These are phyloP conservation scores for Penicillium sp. DNA, from an alignment of 2,329 filamentous ascomycete genomes.

Conservation along the genomic window DNA sequence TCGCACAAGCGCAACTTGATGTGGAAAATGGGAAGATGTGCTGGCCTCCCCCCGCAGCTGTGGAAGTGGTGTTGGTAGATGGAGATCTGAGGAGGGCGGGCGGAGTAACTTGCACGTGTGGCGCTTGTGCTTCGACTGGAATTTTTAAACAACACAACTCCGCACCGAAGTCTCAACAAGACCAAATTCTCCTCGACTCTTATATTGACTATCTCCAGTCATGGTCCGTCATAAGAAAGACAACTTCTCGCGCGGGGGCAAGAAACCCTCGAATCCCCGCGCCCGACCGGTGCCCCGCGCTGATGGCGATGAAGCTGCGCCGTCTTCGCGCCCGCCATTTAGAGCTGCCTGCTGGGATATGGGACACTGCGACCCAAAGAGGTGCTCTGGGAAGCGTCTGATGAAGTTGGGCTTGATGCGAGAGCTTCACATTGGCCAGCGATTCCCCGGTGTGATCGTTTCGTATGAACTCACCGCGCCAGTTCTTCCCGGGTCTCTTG, in stretches of 20 bases:
- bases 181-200: background rate
- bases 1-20: constrained; percentile 6
- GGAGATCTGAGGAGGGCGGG: constrained; percentile 17
- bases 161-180: constrained; percentile 1
- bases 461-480: constrained; percentile 53
- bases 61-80: constrained; percentile 18
- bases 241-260: constrained; percentile 69
- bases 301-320: constrained; percentile 42
- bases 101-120: constrained; percentile 33
- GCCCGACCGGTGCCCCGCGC: constrained; percentile 52
- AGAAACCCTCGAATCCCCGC: constrained; percentile 67
- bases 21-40: constrained; percentile 11
- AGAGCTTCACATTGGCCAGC: constrained; percentile 86
- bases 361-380: constrained; percentile 94
- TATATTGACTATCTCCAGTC: background rate
- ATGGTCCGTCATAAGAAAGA: constrained; percentile 99
- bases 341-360: constrained; percentile 98
- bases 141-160: constrained; percentile 14
- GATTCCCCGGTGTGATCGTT: constrained; percentile 88
- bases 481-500: background rate
- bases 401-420: constrained; percentile 94
- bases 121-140: constrained; percentile 24
- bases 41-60: constrained; percentile 11
- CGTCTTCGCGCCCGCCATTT: constrained; percentile 57
- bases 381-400: constrained; percentile 92